Evolutionary conservation across 106 monocot genomes (phyloP).

Genomic region (Agapanthus africanus): DNA sequence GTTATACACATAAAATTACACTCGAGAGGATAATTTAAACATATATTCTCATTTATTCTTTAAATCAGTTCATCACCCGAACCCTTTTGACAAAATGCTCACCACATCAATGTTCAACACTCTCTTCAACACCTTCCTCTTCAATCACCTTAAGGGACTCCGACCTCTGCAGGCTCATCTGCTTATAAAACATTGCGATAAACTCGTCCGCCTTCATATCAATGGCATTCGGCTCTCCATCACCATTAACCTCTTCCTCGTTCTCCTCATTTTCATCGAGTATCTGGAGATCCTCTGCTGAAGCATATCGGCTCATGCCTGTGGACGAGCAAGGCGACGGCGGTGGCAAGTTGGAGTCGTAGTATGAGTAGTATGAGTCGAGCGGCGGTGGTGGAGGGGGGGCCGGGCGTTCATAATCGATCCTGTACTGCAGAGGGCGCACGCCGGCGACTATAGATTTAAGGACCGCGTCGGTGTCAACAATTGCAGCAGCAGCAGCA

Average conservation of each 20-base stretch:
- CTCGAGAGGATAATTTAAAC: too few relatives aligned
- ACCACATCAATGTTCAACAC: too few relatives aligned
- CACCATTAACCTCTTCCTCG: background rate
- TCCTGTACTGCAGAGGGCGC: constrained; percentile 14
- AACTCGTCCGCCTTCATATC: background rate
- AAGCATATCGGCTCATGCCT: constrained; percentile 17
- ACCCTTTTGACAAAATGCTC: too few relatives aligned
- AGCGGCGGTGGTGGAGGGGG: constrained; percentile 3
- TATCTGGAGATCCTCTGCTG: constrained; percentile 8
- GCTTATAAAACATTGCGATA: background rate
- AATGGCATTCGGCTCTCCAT: background rate
- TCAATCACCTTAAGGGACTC: background rate
- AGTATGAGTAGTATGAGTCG: constrained; percentile 5
- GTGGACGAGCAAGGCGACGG: constrained; percentile 15
- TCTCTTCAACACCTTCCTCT: too few relatives aligned
- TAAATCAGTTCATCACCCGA: too few relatives aligned
- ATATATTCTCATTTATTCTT: too few relatives aligned
- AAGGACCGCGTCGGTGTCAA: background rate
- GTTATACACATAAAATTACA: too few relatives aligned
- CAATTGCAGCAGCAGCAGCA: background rate
- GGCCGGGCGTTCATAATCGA: background rate
- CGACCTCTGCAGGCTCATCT: constrained; percentile 3
- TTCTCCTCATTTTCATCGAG: background rate
- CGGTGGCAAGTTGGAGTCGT: constrained; percentile 13
- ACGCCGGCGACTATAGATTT: constrained; percentile 9